Conservation (phyloP, 208 protist genomes). For the Leptomonas pyrrhocoris region DNA sequence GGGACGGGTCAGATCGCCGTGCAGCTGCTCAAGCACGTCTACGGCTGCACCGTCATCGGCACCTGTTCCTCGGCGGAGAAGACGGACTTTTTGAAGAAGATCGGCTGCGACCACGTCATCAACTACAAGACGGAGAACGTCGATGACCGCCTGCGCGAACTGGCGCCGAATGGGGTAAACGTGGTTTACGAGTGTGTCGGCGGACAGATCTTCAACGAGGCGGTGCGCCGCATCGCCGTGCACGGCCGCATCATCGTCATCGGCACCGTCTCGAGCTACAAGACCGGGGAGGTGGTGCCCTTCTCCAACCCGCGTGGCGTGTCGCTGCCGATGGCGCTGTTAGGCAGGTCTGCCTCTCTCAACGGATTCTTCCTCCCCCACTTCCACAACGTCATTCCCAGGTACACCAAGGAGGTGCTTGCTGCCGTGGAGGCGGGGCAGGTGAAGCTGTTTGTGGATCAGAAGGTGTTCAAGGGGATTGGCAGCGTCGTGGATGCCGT, state of each 20-base stretch:
- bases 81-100: constrained; percentile 64
- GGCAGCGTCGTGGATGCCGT: constrained; percentile 62
- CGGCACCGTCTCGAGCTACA: constrained; percentile 79
- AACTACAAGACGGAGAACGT: constrained; percentile 82
- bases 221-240: constrained; percentile 65
- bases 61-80: constrained; percentile 81
- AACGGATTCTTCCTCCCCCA: constrained; percentile 61
- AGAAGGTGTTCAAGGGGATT: constrained; percentile 61
- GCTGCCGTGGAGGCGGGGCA: constrained; percentile 22
- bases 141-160: constrained; percentile 40
- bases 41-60: constrained; percentile 85
- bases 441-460: constrained; percentile 41
- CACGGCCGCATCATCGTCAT: constrained; percentile 76
- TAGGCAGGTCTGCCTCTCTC: constrained; percentile 40
- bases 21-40: constrained; percentile 87
- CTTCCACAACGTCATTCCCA: constrained; percentile 16
- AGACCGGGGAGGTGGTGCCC: constrained; percentile 36
- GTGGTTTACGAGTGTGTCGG: constrained; percentile 89
- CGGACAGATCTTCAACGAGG: constrained; percentile 75
- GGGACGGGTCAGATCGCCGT: constrained; percentile 89
- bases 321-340: constrained; percentile 29
- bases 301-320: constrained; percentile 27
- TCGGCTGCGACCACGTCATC: constrained; percentile 86
- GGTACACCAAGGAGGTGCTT: constrained; percentile 42
- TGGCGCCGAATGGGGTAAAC: constrained; percentile 79